Evolutionary conservation across 352 stramenopile species (phyloP), one percentile per base, ranked within the genome.

Genomic region (Phytophthora litchii): DNA sequence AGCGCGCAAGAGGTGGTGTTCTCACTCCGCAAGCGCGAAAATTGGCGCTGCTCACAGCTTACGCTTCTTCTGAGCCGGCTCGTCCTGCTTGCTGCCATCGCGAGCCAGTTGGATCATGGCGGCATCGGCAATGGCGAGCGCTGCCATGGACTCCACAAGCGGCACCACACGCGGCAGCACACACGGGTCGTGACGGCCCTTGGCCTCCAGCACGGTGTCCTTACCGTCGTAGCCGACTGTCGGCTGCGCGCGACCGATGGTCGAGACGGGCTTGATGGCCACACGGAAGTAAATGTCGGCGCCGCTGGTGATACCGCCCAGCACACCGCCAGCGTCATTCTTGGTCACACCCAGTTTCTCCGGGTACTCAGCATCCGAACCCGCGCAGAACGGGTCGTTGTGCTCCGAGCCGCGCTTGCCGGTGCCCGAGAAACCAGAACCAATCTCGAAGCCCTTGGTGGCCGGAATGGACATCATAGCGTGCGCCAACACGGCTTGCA

Each of bases 381-480:
- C 61, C 17, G 64, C 66, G 53, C 85, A 94, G 86, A 99, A 99
- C 56, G 97, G 94, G 72, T 99, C 97, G 75, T 99, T 99, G 82
- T 99, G 97, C 57, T 98, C 77, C 47, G 94, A 99, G 31, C 97
- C 97, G 29, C 89, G 96, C 72, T 99, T 91, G 51, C 96, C 83
- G 21, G 97, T 99, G 48, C 97, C 97, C 6, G 74, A 87, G 75
- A 99, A 99, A 32, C 84, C 87, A 29, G 81, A 94, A 55, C 95
- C 92, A 50, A 98, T 98, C 80, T 99, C 97, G 68, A 99, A 99
- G 27, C 97, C 97, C 82, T 99, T 99, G 49, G 96, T 98, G 31
- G 97, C 97, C 19, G 97, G 97, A 64, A 99, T 97, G 27, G 95
- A 99, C 74, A 99, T 94, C 83, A 98, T 99, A 27, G 97, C 97